Base-by-base conservation (phyloP, 2,329 filamentous ascomycete genomes). In the Fusarium circinatum region DNA sequence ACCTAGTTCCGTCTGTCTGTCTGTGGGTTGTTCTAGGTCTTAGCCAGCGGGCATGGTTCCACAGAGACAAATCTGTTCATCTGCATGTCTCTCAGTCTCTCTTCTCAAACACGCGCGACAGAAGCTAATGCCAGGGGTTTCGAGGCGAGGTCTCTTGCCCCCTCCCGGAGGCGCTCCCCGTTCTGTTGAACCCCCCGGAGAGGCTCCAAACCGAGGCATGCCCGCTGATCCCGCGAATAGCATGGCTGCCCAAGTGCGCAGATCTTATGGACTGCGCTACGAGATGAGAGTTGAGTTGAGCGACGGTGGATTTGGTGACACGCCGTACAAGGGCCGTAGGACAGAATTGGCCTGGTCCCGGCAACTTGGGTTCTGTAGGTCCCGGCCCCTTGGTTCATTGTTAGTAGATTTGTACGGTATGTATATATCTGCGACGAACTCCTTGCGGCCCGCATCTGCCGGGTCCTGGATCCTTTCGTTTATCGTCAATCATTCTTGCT, bases 351-450 rank as follows among this genome's bases (percentile, higher is more conserved):
- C 9, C 32, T 57, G 60, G 66, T 41, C 32, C 68, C 68, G 54
- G 45, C 38, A 41, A 47, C 39, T 48, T 72, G 71, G 71, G 72
- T 67, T 72, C n/a, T 44, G 47, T 44, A 54, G 44, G 41, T 51
- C 57, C 60, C 67, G 28, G 28, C 34, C 36, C 38, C 52, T 69
- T 30, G 67, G 65, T 44, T 58, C 65, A 17, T 18, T 39, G 28
- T 28, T 47, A 47, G 24, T 20, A 45, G 12, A 26, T 26, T 45
- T 45, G 42, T 45, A 26, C 8, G 39, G 20, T n/a, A 47, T 47
- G 34, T 44, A 64, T 74, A 74, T 74, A 74, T 74, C 57, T 74
- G 66, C 48, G 38, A 68, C 61, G 28, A 41, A 62, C 66, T 71
- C 54, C 48, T 54, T 26, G 17, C 68, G 71, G 71, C 68, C 71